Evolutionary conservation across 495 filamentous ascomycete species (phyloP), one percentile per base, ranked within the genome.

Genomic region (Aspergillus homomorphus): DNA sequence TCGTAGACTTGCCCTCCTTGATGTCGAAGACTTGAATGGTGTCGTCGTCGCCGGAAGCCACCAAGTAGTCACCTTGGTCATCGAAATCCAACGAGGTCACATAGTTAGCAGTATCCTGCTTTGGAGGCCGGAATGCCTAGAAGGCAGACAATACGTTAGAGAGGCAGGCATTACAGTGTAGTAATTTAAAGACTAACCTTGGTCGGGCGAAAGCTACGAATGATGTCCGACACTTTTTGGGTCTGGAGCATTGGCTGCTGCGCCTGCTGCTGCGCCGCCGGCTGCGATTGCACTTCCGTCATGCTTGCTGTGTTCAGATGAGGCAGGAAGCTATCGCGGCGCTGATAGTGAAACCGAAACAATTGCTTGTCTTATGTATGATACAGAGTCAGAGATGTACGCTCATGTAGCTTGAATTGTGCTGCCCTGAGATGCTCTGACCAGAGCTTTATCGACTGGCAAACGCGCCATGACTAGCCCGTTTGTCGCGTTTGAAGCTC

Each of bases 11-110:
- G 6, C 94, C 94, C 51, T 94, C 91, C 59, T 89, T 90, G 61
- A 93, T 87, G 63, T 91, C 94, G 75, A 92, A 99, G 28, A 98
- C 82, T 65, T 98, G 92, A 59, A 99, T 90, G 1, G 89, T 94
- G 62, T 97, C 92, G 67, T 98, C 95, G 68, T 86, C 88, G 52
- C 91, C 89, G 8, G 90, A 88, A 0, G 92, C 87, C 67, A 98
- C 89, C 43, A 92, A 79, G 42, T 89, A 88, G 62, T 96, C 91
- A 66, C 94, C 94, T 22, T 87, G 86, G 76, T 97, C 92, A 73
- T 98, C 92, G 65, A 96, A 98, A 75, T 98, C 92, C 63, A 99
- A 83, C 4, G 92, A 97, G 1, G 86, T 88, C 44, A 82, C 73
- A 49, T 71, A 70, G 33, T 68, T 66, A 4, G 73, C 63, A 33